These are phyloP conservation scores for Cordyceps fumosorosea DNA, from an alignment of 2,329 filamentous ascomycete genomes.

Conservation along the genomic window DNA sequence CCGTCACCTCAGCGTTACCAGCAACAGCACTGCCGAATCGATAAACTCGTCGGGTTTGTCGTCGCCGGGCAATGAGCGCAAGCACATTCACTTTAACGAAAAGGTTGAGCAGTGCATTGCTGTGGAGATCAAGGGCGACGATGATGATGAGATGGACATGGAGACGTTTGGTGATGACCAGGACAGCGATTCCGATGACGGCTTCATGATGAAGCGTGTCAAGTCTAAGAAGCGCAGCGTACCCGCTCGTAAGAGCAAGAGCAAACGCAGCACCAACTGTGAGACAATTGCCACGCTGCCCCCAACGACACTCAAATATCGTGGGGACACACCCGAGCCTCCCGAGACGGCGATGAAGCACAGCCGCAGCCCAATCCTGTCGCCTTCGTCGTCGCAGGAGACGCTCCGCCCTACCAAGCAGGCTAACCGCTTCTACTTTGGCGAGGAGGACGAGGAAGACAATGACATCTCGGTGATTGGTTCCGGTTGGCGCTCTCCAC, in stretches of 20 bases:
- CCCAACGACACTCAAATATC: constrained; percentile 80
- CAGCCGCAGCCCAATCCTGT: constrained; percentile 48
- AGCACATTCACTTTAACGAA: constrained; percentile 94
- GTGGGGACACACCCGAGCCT: constrained; percentile 67
- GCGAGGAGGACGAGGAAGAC: constrained; percentile 51
- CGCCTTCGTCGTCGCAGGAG: constrained; percentile 75
- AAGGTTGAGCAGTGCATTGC: constrained; percentile 95
- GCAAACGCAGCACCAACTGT: constrained; percentile 34
- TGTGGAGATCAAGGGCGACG: constrained; percentile 77
- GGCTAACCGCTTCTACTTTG: constrained; percentile 56
- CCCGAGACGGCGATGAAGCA: constrained; percentile 57
- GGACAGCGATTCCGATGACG: constrained; percentile 68
- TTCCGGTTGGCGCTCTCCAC: constrained; percentile 27
- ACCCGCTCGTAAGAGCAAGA: constrained; percentile 34
- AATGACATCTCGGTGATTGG: constrained; percentile 26
- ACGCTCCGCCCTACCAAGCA: constrained; percentile 67
- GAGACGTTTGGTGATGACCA: constrained; percentile 44
- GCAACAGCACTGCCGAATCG: constrained; percentile 56
- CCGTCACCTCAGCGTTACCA: constrained; percentile 53
- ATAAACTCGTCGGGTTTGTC: constrained; percentile 62
- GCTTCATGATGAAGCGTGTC: constrained; percentile 74
- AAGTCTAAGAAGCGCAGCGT: constrained; percentile 44
- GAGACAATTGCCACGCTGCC: constrained; percentile 84
- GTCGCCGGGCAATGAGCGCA: constrained; percentile 60
- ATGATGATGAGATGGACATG: constrained; percentile 61